Conservation (phyloP, 345 rosid species). For the Arabidopsis thaliana region TAIR10.1 NC_003074.8:22342501-22343000, state of each 20-base stretch:
- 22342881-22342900: conserved; percentile 4
- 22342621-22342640: conserved; percentile 63
- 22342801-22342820: conserved; percentile 42
- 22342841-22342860: conserved; percentile 50
- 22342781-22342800: conserved; percentile 38
- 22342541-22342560: conserved; percentile 59
- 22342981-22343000: conserved; percentile 27
- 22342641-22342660: conserved; percentile 61
- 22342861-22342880: conserved; percentile 46
- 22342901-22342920: not conserved
- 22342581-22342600: conserved; percentile 53
- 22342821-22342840: conserved; percentile 34
- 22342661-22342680: conserved; percentile 51
- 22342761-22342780: conserved; percentile 44
- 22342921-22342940: not conserved
- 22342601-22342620: conserved; percentile 59
- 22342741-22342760: conserved; percentile 45
- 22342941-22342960: conserved; percentile 29
- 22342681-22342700: conserved; percentile 36
- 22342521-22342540: conserved; percentile 31
- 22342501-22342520: conserved; percentile 45
- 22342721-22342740: conserved; percentile 42
- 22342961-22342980: conserved; percentile 27
- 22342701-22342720: conserved; percentile 34
- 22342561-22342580: conserved; percentile 47